Evolutionary conservation across 1,139 yeast species (phyloP).

Genomic region (Yamadazyma songkhlaensis): DNA sequence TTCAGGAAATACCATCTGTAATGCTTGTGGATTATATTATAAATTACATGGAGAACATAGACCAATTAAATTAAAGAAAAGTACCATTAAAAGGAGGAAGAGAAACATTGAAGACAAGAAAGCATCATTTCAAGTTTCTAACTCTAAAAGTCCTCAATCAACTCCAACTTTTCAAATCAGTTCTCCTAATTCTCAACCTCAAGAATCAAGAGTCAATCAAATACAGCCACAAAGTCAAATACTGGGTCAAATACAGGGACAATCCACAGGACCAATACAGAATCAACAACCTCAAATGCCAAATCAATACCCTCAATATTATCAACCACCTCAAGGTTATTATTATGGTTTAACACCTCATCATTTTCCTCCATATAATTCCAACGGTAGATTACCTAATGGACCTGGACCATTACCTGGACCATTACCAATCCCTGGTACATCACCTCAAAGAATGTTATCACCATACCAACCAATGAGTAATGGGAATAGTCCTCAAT

Average conservation of each 20-base stretch:
- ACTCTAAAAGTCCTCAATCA: background rate
- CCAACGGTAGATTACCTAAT: conserved; percentile 39
- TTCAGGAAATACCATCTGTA: conserved; percentile 77
- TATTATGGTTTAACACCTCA: conserved; percentile 14
- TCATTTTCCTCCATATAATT: conserved; percentile 36
- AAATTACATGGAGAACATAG: conserved; percentile 75
- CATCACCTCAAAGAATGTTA: too few species aligned
- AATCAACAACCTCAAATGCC: background rate
- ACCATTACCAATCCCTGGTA: conserved; percentile 28
- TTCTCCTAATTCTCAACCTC: background rate
- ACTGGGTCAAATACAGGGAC: background rate
- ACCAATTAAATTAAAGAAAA: conserved; percentile 72
- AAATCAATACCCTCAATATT: background rate
- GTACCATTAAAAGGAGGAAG: conserved; percentile 72
- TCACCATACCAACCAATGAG: too few species aligned
- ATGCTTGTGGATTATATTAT: conserved; percentile 84
- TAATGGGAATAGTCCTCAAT: too few species aligned
- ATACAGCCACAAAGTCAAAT: background rate
- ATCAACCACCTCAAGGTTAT: conserved; percentile 1
- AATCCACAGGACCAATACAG: background rate
- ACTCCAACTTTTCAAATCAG: conserved; percentile 1
- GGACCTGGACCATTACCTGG: conserved; percentile 49
- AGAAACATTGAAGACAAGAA: conserved; percentile 31
- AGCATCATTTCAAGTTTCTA: conserved; percentile 3
- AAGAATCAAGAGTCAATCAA: background rate